phyloP scores from a whole-genome alignment of 768 basidiomycete species.

The Candolleomyces efflorescens region DNA sequence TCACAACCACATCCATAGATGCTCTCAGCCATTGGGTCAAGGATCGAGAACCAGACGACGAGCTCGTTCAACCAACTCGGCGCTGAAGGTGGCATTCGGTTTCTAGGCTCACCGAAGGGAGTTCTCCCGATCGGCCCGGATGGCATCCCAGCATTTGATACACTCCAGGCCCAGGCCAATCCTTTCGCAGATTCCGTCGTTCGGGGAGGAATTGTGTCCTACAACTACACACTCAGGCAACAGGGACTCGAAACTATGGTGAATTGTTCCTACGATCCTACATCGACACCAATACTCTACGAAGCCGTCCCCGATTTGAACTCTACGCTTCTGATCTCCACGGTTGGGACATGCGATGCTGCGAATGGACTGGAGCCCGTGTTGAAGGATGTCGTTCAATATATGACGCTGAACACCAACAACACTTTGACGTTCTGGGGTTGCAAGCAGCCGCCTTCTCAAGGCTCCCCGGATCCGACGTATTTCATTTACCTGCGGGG shows the following conservation, averaged over 20 bases:
- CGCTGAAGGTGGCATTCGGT: constrained; percentile 14
- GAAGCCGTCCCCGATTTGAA: not conserved
- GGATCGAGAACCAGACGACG: constrained; percentile 13
- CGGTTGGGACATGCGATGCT: not conserved
- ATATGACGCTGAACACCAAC: not conserved
- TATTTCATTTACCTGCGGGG: not conserved
- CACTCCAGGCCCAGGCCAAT: constrained; percentile 1
- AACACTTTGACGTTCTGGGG: not conserved
- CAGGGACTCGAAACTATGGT: constrained; percentile 19
- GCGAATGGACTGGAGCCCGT: not conserved
- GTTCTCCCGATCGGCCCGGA: constrained; percentile 21
- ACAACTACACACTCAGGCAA: constrained; percentile 19
- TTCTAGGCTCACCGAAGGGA: constrained; percentile 20
- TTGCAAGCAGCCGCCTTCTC: not conserved
- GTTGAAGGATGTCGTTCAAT: not conserved
- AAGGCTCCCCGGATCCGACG: not conserved
- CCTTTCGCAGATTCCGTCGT: constrained; percentile 1
- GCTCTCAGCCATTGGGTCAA: constrained; percentile 10
- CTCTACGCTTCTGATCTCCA: not conserved
- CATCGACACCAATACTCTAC: constrained; percentile 6
- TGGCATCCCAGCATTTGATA: constrained; percentile 15
- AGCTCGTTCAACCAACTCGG: constrained; percentile 18
- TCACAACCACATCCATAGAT: constrained; percentile 6
- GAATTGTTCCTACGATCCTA: constrained; percentile 13
- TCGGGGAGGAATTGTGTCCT: not conserved